Base-by-base conservation (phyloP, 2,329 filamentous ascomycete species). In the Malbranchea zuffiana region DNA sequence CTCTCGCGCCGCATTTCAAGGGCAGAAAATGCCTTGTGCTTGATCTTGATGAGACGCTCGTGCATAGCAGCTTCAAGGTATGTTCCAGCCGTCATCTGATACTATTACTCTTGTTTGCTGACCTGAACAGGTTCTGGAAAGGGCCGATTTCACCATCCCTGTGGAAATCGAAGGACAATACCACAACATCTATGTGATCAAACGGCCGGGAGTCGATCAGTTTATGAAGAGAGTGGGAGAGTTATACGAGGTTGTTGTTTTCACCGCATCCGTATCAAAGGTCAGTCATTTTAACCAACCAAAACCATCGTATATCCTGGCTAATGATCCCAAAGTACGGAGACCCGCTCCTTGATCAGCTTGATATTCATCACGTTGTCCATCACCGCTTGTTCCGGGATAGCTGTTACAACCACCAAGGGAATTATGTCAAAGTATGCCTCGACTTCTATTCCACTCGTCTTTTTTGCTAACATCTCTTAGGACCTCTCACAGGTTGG, bases 211-310 rank as follows among this genome's bases (percentile, higher is more conserved):
- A 37, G 90, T 98, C 13, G 90, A 98, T 56, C 80, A 92, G 47
- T 98, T 98, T 62, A 95, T 98, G 85, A 96, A 96, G 69, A 73
- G 90, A 42, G 87, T 98, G 23, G 90, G 90, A 33, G 90, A 98
- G 63, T 71, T 98, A 33, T 98, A 96, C 54, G 90, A 98, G 65
- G 88, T 98, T 32, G 90, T 98, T 17, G 88, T 98, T 30, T 98
- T 98, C 58, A 98, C 90, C 26, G 90, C 90, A 36, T 98, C 90
- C 6, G 90, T 98, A 35, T 95, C 90, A 26, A 98, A 98, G 75
- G 85, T 87, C 65, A 48, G 68, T 58, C 21, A 6, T 12, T 16
- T n/a, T 4, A 20, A 15, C 12, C 6, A 20, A 2, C n/a, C 29
- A 15, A n/a, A 5, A 27, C 16, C 11, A 6, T 11, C 12, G 6